phyloP scores from a whole-genome alignment of 2,329 filamentous ascomycete species.

The Didymella exigua region DNA sequence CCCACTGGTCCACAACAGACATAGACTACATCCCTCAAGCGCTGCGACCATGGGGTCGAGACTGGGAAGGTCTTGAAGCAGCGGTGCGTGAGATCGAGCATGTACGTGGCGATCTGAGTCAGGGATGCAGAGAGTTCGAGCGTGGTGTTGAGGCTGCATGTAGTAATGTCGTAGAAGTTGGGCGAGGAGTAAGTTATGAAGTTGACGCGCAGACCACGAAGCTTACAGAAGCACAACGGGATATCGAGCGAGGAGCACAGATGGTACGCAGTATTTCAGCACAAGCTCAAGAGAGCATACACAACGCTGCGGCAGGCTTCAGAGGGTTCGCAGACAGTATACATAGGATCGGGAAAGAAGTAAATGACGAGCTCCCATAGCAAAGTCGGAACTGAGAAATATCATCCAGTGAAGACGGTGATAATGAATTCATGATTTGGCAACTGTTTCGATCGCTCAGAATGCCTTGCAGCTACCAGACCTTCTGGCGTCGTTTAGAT shows the following conservation, averaged over 20 bases:
- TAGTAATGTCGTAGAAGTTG: slow-evolving; percentile 6
- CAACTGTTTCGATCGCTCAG: no score
- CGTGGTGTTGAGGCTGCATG: slow-evolving; percentile 10
- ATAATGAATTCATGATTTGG: not conserved
- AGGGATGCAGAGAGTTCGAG: slow-evolving; percentile 10
- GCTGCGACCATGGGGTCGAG: slow-evolving; percentile 19
- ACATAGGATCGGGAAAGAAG: slow-evolving; percentile 16
- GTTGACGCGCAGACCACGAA: slow-evolving; percentile 2
- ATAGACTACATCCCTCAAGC: slow-evolving; percentile 29
- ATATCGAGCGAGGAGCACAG: slow-evolving; percentile 14
- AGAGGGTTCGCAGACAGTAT: slow-evolving; percentile 20
- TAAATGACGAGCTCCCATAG: slow-evolving; percentile 18
- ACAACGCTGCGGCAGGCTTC: slow-evolving; percentile 11
- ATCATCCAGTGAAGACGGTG: no score
- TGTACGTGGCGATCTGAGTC: slow-evolving; percentile 4
- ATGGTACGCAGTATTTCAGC: slow-evolving; percentile 7
- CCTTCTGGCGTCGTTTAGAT: slow-evolving; percentile 23
- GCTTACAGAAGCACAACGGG: slow-evolving; percentile 12
- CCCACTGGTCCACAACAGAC: not conserved
- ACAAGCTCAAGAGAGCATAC: slow-evolving; percentile 12
- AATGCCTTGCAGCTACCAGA: no score
- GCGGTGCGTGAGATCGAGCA: slow-evolving; percentile 16
- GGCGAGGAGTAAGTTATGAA: slow-evolving; percentile 11
- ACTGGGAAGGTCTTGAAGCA: slow-evolving; percentile 15
- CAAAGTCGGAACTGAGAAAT: no score